phyloP scores from a whole-genome alignment of 2,329 filamentous ascomycete species.

The Ambrosiella xylebori region DNA sequence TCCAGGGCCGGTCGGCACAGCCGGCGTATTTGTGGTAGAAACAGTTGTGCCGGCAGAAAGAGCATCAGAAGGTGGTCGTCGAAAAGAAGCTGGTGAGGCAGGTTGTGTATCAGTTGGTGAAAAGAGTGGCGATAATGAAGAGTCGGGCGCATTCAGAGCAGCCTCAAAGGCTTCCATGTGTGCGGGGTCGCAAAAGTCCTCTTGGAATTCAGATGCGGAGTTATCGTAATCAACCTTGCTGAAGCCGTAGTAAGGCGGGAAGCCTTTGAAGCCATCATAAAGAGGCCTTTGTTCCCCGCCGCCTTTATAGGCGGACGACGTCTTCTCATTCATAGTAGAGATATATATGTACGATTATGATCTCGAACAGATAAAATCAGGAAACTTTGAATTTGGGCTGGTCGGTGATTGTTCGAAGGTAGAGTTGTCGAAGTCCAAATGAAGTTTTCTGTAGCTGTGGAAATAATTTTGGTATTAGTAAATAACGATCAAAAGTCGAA shows the following conservation, averaged over 20 bases:
- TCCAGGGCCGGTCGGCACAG: conserved; percentile 17
- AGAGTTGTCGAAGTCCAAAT: no score
- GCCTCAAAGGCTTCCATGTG: conserved; percentile 65
- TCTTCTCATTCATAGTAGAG: conserved; percentile 1
- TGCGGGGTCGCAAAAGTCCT: conserved; percentile 55
- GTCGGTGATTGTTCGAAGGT: neutral
- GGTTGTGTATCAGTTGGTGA: conserved; percentile 32
- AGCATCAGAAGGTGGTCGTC: conserved; percentile 15
- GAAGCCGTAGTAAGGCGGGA: conserved; percentile 34
- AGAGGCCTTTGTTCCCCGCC: neutral
- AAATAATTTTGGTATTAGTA: no score
- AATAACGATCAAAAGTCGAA: neutral
- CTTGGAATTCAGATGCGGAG: conserved; percentile 60
- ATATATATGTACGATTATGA: neutral
- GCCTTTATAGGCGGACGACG: neutral
- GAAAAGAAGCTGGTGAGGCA: conserved; percentile 14
- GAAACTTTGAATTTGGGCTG: neutral
- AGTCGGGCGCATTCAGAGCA: conserved; percentile 68
- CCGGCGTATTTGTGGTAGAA: conserved; percentile 20
- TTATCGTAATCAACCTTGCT: conserved; percentile 48
- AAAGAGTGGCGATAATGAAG: conserved; percentile 33
- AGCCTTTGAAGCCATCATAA: neutral
- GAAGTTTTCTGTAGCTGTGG: no score
- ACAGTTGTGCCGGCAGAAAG: conserved; percentile 10
- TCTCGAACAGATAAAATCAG: neutral